Conservation (phyloP, 345 rosid genomes). For the Adansonia digitata region DNA sequence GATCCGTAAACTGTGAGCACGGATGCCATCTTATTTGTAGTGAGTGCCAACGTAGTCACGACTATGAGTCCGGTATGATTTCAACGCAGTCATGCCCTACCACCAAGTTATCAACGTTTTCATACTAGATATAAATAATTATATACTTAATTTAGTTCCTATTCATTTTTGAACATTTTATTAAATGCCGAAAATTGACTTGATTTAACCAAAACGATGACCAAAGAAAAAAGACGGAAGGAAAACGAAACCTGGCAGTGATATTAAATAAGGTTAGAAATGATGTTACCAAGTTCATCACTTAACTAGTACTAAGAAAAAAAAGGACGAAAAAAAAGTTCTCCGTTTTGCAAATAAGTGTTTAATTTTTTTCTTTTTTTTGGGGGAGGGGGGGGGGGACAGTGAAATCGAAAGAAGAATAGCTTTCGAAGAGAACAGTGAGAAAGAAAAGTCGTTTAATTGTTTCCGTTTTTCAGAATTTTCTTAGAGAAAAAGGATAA, state of each 20-base stretch:
- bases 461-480: not conserved
- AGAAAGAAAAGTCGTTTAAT: conserved; percentile 7
- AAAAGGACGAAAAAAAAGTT: too few species aligned
- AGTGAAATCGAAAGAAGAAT: not conserved
- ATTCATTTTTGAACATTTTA: not conserved
- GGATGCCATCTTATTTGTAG: conserved; percentile 42
- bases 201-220: not conserved
- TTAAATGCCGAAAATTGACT: not conserved
- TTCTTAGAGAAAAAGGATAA: not conserved
- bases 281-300: too few species aligned
- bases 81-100: too few species aligned
- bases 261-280: not conserved
- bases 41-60: conserved; percentile 24
- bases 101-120: not conserved
- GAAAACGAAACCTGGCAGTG: too few species aligned
- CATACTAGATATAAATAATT: not conserved
- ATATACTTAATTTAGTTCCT: not conserved
- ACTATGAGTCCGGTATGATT: too few species aligned
- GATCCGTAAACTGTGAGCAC: conserved; percentile 45
- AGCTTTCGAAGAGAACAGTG: conserved; percentile 12
- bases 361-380: not conserved
- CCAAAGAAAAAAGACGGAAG: too few species aligned
- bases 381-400: not conserved
- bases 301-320: too few species aligned
- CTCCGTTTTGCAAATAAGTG: not conserved